Evolutionary conservation across 2,329 filamentous ascomycete genomes (phyloP), one percentile per base, ranked within the genome.

Genomic region (Tympanopsis confertula): DNA sequence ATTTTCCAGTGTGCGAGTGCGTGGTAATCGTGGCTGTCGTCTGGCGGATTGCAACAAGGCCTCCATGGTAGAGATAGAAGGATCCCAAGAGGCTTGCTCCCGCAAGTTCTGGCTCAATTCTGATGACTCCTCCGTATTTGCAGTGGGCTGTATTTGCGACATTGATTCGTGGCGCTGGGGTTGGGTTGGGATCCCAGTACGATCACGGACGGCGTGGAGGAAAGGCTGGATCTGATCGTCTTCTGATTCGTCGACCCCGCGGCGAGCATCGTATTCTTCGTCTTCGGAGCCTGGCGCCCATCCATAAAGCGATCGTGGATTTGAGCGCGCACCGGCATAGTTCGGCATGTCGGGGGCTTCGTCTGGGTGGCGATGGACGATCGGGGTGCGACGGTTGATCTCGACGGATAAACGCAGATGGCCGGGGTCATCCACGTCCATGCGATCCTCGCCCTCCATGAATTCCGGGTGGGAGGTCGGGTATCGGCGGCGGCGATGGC

Each of bases 221-320:
- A n/a, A n/a, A n/a, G n/a, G n/a, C n/a, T n/a, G n/a, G n/a, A n/a
- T n/a, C n/a, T n/a, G n/a, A n/a, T n/a, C n/a, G n/a, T n/a, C n/a
- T n/a, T n/a, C n/a, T n/a, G n/a, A n/a, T n/a, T n/a, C n/a, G n/a
- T n/a, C n/a, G n/a, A n/a, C n/a, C n/a, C n/a, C n/a, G n/a, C n/a
- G n/a, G n/a, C n/a, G n/a, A 10, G 10, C 30, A 18, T 39, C 13
- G 5, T 19, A 52, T 13, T 56, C 50, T 24, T 42, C 44, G 13
- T 56, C 50, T 37, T 59, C 57, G 20, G 58, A 56, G 4, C 61
- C 62, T 7, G 71, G 71, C 19, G 70, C 68, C 72, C 72, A 76
- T 50, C 74, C 71, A 53, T 75, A 75, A 28, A 75, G 54, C 39
- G 57, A 64, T 45, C 72, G 69, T 41, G 63, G 51, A 43, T 60